Percentiles rank a stretch among this genome's conserved stretches.
phyloP scores from a whole-genome alignment of 495 filamentous ascomycete genomes.

The Echria macrotheca region DNA sequence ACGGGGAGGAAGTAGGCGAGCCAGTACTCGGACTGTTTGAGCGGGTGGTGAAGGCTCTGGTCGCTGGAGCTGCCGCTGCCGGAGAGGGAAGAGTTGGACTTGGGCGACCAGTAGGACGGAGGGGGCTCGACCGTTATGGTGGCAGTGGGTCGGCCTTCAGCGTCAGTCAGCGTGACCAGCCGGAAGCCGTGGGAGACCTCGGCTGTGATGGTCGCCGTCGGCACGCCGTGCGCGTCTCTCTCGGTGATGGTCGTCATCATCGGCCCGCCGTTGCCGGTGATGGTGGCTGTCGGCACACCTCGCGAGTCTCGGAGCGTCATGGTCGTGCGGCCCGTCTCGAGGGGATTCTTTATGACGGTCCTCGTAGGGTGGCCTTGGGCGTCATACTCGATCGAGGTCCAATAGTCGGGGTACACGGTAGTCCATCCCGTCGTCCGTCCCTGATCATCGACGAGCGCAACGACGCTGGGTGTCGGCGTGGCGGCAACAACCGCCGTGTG shows the following conservation, averaged over 20 bases:
- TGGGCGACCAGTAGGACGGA: not conserved
- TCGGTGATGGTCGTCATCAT: not conserved
- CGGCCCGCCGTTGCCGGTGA: not conserved
- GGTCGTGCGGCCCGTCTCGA: not conserved
- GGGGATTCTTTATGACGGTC: too few relatives aligned
- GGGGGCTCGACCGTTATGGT: not conserved
- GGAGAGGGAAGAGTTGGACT: not conserved
- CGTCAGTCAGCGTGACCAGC: not conserved
- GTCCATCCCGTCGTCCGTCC: not conserved
- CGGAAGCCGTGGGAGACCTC: not conserved
- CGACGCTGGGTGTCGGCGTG: too few relatives aligned
- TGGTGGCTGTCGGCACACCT: not conserved
- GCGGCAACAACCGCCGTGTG: too few relatives aligned
- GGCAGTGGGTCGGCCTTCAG: not conserved
- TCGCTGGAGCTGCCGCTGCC: not conserved
- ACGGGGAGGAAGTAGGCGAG: conserved; percentile 27
- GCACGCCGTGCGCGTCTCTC: not conserved
- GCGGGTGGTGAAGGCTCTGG: not conserved
- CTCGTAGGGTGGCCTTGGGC: too few relatives aligned
- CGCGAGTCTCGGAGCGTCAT: not conserved
- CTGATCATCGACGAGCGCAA: not conserved
- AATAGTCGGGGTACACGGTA: too few relatives aligned
- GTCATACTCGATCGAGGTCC: too few relatives aligned
- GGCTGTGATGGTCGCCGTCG: not conserved
- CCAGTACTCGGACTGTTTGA: conserved; percentile 17